Evolutionary conservation across 1,284 basidiomycete species (phyloP).

Genomic region (Boletus smithii): DNA sequence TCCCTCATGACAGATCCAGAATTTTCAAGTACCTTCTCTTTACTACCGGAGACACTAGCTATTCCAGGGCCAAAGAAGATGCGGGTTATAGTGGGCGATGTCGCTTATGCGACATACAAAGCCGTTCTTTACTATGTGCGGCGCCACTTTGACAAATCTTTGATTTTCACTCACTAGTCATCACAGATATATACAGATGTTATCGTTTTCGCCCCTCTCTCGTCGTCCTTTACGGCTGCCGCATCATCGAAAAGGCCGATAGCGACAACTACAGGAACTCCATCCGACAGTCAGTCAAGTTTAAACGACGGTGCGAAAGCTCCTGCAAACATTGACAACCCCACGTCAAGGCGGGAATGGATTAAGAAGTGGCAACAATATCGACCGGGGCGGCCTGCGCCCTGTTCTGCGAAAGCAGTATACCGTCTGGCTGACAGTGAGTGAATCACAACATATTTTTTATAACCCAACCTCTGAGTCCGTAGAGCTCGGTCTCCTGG

Average conservation of each 20-base stretch:
- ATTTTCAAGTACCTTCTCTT: background rate
- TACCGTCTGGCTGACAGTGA: conserved; percentile 82
- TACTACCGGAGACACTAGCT: background rate
- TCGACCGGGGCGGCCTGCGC: conserved; percentile 63
- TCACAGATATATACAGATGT: conserved; percentile 78
- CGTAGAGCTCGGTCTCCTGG: conserved; percentile 64
- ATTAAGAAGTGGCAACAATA: conserved; percentile 57
- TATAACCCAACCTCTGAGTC: background rate
- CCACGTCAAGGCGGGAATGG: conserved; percentile 58
- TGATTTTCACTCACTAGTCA: conserved; percentile 5
- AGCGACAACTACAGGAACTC: conserved; percentile 32
- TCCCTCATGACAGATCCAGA: conserved; percentile 19
- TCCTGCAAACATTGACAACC: conserved; percentile 25
- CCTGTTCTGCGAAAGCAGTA: conserved; percentile 85
- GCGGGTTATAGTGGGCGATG: conserved; percentile 69
- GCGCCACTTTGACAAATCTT: background rate
- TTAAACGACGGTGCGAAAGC: conserved; percentile 25
- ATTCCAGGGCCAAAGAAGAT: conserved; percentile 46
- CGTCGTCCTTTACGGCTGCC: conserved; percentile 55
- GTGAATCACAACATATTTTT: conserved; percentile 26
- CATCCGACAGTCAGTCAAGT: conserved; percentile 38
- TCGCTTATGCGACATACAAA: conserved; percentile 80
- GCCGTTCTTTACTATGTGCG: conserved; percentile 81
- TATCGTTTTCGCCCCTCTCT: conserved; percentile 80
- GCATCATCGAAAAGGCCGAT: conserved; percentile 17